A percentile compares a stretch with the other conserved stretches of the same genome.
Conservation (phyloP, 768 basidiomycete genomes). For the Grammothele lineata region DNA sequence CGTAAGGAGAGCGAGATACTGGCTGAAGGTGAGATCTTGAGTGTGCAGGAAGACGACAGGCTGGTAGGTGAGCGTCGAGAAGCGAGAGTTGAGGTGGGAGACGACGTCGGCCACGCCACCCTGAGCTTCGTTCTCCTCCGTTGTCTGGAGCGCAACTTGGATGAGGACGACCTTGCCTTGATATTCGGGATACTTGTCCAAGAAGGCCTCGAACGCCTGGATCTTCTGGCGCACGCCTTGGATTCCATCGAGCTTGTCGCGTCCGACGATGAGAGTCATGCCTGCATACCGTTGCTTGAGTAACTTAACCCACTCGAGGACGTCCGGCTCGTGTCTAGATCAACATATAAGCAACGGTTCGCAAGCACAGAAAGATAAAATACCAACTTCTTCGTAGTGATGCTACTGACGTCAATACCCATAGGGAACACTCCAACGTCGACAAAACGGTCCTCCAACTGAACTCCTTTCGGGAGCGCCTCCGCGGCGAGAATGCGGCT, state of each 20-base stretch:
- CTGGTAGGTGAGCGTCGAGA: slow-evolving; percentile 82
- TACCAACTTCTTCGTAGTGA: slow-evolving; percentile 64
- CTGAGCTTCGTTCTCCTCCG: slow-evolving; percentile 68
- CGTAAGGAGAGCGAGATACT: slow-evolving; percentile 77
- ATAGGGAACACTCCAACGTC: slow-evolving; percentile 89
- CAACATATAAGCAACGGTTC: too few relatives aligned
- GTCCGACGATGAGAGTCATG: slow-evolving; percentile 82
- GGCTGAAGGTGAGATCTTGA: slow-evolving; percentile 78
- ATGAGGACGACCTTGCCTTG: slow-evolving; percentile 81
- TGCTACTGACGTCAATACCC: slow-evolving; percentile 75
- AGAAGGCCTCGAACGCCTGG: slow-evolving; percentile 76
- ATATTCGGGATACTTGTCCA: slow-evolving; percentile 75
- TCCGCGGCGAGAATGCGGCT: slow-evolving; percentile 76
- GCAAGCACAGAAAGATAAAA: slow-evolving; percentile 1
- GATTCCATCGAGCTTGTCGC: slow-evolving; percentile 86
- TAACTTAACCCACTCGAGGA: slow-evolving; percentile 75
- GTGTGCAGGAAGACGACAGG: slow-evolving; percentile 85
- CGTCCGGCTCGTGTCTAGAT: slow-evolving; percentile 70
- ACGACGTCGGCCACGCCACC: slow-evolving; percentile 73
- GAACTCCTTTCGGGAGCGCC: slow-evolving; percentile 80
- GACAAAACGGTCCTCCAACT: slow-evolving; percentile 66
- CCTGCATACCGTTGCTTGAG: slow-evolving; percentile 80
- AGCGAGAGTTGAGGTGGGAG: slow-evolving; percentile 76
- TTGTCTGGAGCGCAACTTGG: slow-evolving; percentile 83
- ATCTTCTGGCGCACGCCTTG: slow-evolving; percentile 85